A percentile compares a stretch with the other conserved stretches of the same genome.
phyloP scores from a whole-genome alignment of 148 eudicot species.

The Nepenthes gracilis region DNA sequence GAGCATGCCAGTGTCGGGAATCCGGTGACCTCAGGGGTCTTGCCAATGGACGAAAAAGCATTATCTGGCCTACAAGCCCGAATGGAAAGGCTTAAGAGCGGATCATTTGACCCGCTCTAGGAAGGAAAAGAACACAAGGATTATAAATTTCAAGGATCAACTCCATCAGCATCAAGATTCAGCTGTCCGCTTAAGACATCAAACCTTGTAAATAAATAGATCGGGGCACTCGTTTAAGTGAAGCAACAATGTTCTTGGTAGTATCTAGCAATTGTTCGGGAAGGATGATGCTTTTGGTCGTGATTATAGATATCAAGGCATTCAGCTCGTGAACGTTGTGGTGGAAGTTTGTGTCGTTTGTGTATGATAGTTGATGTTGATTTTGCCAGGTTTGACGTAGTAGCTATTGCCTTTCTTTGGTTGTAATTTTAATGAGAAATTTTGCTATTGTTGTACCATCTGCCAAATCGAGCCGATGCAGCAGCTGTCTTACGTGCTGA shows the following conservation, averaged over 20 bases:
- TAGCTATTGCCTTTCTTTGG: slow-evolving; percentile 2
- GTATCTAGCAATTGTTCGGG: no score
- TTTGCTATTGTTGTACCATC: slow-evolving; percentile 6
- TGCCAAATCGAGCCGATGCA: background rate
- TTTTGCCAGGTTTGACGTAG: background rate
- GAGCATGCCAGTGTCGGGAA: slow-evolving; percentile 32
- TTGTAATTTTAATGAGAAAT: slow-evolving; percentile 1
- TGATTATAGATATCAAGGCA: background rate
- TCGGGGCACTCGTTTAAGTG: no score
- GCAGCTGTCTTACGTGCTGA: no score
- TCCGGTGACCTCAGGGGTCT: slow-evolving; percentile 53
- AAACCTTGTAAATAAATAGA: slow-evolving; percentile 15
- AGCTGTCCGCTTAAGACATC: slow-evolving; percentile 5
- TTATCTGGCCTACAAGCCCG: slow-evolving; percentile 95
- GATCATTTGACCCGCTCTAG: slow-evolving; percentile 68
- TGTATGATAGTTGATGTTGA: slow-evolving; percentile 8
- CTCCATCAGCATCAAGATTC: slow-evolving; percentile 6
- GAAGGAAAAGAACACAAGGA: background rate
- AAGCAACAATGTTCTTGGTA: no score
- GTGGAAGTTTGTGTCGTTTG: slow-evolving; percentile 9
- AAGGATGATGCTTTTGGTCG: no score
- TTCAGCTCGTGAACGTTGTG: background rate
- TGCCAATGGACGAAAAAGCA: slow-evolving; percentile 95
- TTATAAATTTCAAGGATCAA: background rate
- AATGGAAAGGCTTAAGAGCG: slow-evolving; percentile 96